A percentile compares a stretch with the other conserved stretches of the same genome.
These are phyloP conservation scores for Triticum aestivum DNA, from an alignment of 176 grass and related monocot species.

Conservation along the genomic window IWGSC_CS_RefSeq_v2.1 NC_057806.1:30597877-30598376, in stretches of 20 bases:
- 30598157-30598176: neutral
- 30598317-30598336: neutral
- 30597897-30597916: neutral
- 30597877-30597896: conserved; percentile 19
- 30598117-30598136: conserved; percentile 16
- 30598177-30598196: conserved; percentile 1
- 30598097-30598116: conserved; percentile 10
- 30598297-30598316: neutral
- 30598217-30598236: conserved; percentile 6
- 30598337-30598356: neutral
- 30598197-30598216: conserved; percentile 16
- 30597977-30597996: neutral
- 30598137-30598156: conserved; percentile 23
- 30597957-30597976: neutral
- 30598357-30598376: conserved; percentile 30
- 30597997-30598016: too few relatives aligned
- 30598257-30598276: neutral
- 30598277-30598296: neutral
- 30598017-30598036: too few relatives aligned
- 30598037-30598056: conserved; percentile 15
- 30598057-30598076: neutral
- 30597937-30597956: neutral
- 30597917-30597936: neutral
- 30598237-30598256: neutral
- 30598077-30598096: neutral